Percentiles rank a stretch among this genome's conserved stretches.
phyloP scores from a whole-genome alignment of 139 green algal genomes.

The Volvox africanus region DNA sequence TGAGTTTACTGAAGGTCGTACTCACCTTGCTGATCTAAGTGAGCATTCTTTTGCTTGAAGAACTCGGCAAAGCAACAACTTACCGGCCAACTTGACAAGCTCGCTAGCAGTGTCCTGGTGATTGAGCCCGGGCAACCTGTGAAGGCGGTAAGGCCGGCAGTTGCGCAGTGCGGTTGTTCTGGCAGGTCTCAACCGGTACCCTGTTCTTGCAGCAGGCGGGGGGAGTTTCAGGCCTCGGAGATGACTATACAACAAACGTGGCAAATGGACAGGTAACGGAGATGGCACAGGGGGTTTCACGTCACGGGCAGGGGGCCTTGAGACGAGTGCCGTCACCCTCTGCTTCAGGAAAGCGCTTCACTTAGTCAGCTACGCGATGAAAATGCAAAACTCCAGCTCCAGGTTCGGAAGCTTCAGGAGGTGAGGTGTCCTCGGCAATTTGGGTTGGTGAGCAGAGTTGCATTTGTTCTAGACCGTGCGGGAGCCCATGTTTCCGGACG shows the following conservation, averaged over 20 bases:
- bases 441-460: no score
- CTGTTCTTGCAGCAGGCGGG: neutral
- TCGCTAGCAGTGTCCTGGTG: slow-evolving; percentile 18
- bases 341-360: neutral
- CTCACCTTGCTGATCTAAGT: neutral
- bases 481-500: no score
- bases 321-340: neutral
- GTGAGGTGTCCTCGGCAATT: neutral
- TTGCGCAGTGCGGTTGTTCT: neutral
- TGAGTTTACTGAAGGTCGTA: neutral
- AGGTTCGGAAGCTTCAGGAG: slow-evolving; percentile 22
- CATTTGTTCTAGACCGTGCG: no score
- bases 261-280: neutral
- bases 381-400: neutral
- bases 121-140: slow-evolving; percentile 33
- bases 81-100: slow-evolving; percentile 21
- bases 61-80: slow-evolving; percentile 24
- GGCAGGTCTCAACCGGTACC: neutral
- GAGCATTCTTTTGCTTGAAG: neutral
- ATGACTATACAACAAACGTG: neutral
- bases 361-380: neutral
- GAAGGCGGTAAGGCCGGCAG: neutral
- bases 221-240: neutral
- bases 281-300: neutral
- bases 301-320: neutral